phyloP scores from a whole-genome alignment of 495 filamentous ascomycete species.

The Podospora australis region DNA sequence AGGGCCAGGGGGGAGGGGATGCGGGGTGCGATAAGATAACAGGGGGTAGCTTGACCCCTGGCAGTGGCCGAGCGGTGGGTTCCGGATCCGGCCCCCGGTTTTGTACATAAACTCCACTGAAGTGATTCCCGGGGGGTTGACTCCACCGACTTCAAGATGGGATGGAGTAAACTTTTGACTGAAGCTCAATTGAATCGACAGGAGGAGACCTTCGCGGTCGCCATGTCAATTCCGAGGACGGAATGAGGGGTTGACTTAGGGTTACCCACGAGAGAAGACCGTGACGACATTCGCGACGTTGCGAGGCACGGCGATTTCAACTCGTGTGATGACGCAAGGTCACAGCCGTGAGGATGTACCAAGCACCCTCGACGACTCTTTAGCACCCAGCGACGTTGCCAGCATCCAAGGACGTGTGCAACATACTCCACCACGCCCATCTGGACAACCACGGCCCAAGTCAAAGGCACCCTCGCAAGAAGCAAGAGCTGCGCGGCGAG shows the following conservation, averaged over 20 bases:
- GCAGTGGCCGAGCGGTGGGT: background rate
- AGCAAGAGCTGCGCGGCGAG: background rate
- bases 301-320: too few species aligned
- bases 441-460: background rate
- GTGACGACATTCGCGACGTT: too few species aligned
- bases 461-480: background rate
- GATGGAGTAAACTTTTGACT: background rate
- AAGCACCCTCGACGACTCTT: constrained; percentile 9
- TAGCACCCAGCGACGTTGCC: background rate
- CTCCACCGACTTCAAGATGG: background rate
- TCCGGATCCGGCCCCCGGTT: background rate
- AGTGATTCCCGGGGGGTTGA: too few species aligned
- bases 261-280: too few species aligned
- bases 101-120: too few species aligned
- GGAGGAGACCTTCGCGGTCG: too few species aligned
- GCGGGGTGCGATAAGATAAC: constrained; percentile 6
- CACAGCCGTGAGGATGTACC: background rate
- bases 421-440: background rate
- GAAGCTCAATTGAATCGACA: too few species aligned
- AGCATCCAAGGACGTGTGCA: background rate
- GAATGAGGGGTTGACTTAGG: too few species aligned
- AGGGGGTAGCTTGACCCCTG: background rate
- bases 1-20: background rate
- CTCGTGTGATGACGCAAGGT: too few species aligned
- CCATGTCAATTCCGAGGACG: too few species aligned